Conservation (phyloP, 352 stramenopile species). For the Globisporangium cederbergense region DNA sequence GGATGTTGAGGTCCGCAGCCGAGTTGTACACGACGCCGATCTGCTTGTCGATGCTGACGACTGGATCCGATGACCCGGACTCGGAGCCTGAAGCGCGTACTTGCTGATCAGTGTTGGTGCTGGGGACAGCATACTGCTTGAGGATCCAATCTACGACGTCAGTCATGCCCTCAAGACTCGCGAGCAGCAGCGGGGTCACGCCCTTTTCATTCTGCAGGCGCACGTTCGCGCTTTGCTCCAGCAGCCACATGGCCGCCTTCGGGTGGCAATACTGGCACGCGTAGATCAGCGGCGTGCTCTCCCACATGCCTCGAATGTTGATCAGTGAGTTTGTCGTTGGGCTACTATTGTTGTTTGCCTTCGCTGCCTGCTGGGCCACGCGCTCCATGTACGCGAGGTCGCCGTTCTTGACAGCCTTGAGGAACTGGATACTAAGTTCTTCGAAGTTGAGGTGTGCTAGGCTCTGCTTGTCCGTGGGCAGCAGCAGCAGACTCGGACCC, state of each 20-base stretch:
- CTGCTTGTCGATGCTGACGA: conserved; percentile 35
- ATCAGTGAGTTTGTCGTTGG: conserved; percentile 21
- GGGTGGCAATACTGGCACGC: conserved; percentile 64
- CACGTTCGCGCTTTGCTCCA: conserved; percentile 38
- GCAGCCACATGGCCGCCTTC: conserved; percentile 51
- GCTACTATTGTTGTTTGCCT: conserved; percentile 2
- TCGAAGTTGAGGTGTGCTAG: conserved; percentile 28
- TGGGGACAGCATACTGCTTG: background rate
- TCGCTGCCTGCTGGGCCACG: conserved; percentile 6
- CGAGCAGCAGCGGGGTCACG: conserved; percentile 66
- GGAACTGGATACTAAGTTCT: conserved; percentile 53
- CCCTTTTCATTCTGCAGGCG: conserved; percentile 61
- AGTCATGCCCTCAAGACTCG: conserved; percentile 62
- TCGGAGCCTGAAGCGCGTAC: background rate
- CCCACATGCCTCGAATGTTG: conserved; percentile 80
- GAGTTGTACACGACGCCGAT: conserved; percentile 78
- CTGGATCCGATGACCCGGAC: background rate
- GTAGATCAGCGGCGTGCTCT: conserved; percentile 78
- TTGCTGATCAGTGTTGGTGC: background rate
- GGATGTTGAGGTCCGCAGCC: conserved; percentile 50
- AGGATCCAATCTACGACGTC: conserved; percentile 45
- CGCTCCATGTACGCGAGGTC: conserved; percentile 37
- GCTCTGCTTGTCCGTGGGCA: conserved; percentile 12
- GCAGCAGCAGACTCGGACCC: conserved; percentile 6
- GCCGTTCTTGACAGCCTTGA: conserved; percentile 66